A percentile compares a stretch with the other conserved stretches of the same genome.
These are phyloP conservation scores for Przewalskia tangutica DNA, from an alignment of 257 asterid genomes.

Conservation along the genomic window DNA sequence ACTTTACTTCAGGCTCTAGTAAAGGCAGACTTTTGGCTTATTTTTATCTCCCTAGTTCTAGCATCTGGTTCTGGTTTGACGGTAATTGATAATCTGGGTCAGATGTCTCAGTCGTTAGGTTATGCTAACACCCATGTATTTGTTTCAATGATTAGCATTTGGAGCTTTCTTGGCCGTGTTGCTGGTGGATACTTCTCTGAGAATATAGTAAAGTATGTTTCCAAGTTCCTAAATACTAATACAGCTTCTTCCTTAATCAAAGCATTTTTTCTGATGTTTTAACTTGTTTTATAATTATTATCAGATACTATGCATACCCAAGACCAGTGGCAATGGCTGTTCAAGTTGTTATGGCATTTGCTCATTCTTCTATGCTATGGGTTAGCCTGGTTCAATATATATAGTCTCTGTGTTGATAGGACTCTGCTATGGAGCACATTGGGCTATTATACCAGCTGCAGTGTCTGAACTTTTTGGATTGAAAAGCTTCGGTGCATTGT, in stretches of 20 bases:
- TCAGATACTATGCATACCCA: constrained; percentile 34
- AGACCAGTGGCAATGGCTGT: constrained; percentile 42
- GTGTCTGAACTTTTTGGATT: constrained; percentile 33
- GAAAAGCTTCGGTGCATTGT: constrained; percentile 41
- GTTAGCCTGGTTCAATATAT: constrained; percentile 28
- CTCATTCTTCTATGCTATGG: constrained; percentile 30
- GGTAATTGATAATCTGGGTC: constrained; percentile 32
- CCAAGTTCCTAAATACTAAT: background rate
- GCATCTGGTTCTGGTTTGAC: constrained; percentile 39
- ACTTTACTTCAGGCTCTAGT: constrained; percentile 28
- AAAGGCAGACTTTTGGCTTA: constrained; percentile 41
- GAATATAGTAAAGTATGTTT: constrained; percentile 21
- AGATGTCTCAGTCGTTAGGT: constrained; percentile 30
- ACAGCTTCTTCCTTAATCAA: background rate
- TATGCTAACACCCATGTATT: constrained; percentile 27
- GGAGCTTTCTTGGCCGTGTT: constrained; percentile 34
- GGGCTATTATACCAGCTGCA: constrained; percentile 44
- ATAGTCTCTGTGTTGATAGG: constrained; percentile 29
- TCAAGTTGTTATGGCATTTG: constrained; percentile 32
- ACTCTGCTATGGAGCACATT: constrained; percentile 39
- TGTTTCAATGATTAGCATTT: constrained; percentile 37
- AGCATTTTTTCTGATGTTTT: background rate
- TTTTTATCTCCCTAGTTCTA: constrained; percentile 23
- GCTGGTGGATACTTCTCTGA: constrained; percentile 42
- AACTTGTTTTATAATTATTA: background rate